Evolutionary conservation across 257 asterid genomes (phyloP).

Genomic region (Cordia subcordata): DNA sequence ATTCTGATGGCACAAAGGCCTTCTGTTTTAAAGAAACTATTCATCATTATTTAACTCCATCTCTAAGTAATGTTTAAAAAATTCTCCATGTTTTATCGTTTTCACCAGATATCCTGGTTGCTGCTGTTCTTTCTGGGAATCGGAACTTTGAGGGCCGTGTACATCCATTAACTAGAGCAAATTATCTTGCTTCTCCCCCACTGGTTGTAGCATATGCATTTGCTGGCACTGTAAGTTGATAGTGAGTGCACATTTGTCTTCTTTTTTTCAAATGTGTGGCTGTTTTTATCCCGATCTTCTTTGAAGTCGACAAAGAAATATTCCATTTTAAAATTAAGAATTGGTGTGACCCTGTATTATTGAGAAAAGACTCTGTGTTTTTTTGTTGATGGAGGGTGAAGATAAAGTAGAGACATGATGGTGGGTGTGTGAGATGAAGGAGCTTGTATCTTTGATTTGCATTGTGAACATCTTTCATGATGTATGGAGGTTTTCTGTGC

Average conservation of each 20-base stretch:
- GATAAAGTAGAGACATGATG: too few relatives aligned
- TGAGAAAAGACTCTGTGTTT: too few relatives aligned
- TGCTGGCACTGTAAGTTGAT: constrained; percentile 78
- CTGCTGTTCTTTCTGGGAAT: constrained; percentile 93
- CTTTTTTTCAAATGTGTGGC: background rate
- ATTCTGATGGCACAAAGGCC: too few relatives aligned
- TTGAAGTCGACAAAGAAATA: too few relatives aligned
- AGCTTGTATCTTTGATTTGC: too few relatives aligned
- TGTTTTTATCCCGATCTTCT: background rate
- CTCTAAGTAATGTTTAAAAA: background rate
- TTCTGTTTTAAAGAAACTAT: too few relatives aligned
- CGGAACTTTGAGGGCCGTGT: constrained; percentile 94
- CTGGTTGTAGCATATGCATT: constrained; percentile 90
- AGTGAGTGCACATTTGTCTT: background rate
- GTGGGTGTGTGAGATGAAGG: too few relatives aligned
- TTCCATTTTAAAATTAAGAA: too few relatives aligned
- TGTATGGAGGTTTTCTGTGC: too few relatives aligned
- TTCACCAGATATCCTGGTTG: constrained; percentile 67
- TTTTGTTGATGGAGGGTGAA: too few relatives aligned
- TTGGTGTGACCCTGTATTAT: too few relatives aligned
- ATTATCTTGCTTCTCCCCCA: constrained; percentile 90
- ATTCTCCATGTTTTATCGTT: background rate
- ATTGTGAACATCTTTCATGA: too few relatives aligned
- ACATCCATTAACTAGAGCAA: constrained; percentile 89
- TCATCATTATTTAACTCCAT: background rate